Conservation (phyloP, 371 early-diverging fungal genomes). For the Mortierella sp. region DNA sequence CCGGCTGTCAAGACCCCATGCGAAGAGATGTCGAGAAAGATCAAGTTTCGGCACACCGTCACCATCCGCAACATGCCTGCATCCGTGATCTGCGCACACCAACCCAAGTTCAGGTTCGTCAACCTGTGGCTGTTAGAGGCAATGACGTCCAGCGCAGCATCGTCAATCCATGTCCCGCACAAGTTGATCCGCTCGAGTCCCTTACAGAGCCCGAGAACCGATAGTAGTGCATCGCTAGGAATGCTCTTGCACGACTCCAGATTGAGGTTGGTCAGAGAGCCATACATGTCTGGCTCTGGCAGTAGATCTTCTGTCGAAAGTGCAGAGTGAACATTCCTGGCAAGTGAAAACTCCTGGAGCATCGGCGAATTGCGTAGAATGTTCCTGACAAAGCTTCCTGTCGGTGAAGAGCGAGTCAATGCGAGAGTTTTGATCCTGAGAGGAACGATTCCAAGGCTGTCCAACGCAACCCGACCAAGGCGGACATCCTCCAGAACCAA, state of each 20-base stretch:
- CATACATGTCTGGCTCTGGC: slow-evolving; percentile 20
- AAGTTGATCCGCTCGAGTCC: slow-evolving; percentile 43
- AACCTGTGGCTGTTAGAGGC: slow-evolving; percentile 26
- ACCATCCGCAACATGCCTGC: slow-evolving; percentile 27
- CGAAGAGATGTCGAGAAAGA: slow-evolving; percentile 43
- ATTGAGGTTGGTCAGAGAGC: slow-evolving; percentile 24
- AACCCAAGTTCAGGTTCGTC: slow-evolving; percentile 34
- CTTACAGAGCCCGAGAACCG: slow-evolving; percentile 23
- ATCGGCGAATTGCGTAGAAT: slow-evolving; percentile 35
- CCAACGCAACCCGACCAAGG: slow-evolving; percentile 21
- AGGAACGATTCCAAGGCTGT: slow-evolving; percentile 22
- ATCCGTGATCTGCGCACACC: slow-evolving; percentile 38
- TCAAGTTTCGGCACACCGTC: slow-evolving; percentile 10
- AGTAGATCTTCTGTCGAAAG: slow-evolving; percentile 31
- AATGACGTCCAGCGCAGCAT: slow-evolving; percentile 28
- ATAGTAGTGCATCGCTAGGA: slow-evolving; percentile 13
- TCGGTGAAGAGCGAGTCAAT: slow-evolving; percentile 40
- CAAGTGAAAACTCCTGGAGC: slow-evolving; percentile 39
- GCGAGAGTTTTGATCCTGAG: slow-evolving; percentile 27
- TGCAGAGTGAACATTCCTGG: slow-evolving; percentile 30
- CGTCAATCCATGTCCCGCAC: slow-evolving; percentile 35
- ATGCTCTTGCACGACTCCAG: slow-evolving; percentile 53
- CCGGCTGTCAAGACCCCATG: slow-evolving; percentile 21
- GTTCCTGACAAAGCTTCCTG: slow-evolving; percentile 38
- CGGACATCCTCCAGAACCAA: slow-evolving; percentile 41